Evolutionary conservation across 2,329 filamentous ascomycete genomes (phyloP).

Genomic region (Cucurbitaria berberidis): DNA sequence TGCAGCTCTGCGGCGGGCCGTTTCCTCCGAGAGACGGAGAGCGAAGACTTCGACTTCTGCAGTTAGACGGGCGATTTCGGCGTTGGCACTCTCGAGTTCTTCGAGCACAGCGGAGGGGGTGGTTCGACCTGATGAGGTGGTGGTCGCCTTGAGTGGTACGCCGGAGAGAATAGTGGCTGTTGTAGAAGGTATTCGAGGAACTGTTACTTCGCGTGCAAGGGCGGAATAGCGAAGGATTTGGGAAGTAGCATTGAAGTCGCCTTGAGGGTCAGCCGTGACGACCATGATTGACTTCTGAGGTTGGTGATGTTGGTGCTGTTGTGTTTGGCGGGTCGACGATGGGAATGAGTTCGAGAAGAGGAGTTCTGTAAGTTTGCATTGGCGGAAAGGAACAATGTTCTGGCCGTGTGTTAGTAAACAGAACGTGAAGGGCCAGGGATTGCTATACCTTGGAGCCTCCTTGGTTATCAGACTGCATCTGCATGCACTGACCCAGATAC

Average conservation of each 20-base stretch:
- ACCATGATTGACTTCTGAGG: slow-evolving; percentile 95
- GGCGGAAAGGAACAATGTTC: slow-evolving; percentile 73
- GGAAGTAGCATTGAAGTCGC: slow-evolving; percentile 95
- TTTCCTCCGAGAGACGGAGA: slow-evolving; percentile 72
- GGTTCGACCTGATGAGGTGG: slow-evolving; percentile 52
- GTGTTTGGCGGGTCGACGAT: slow-evolving; percentile 52
- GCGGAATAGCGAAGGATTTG: slow-evolving; percentile 96
- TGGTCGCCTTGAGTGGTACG: slow-evolving; percentile 36
- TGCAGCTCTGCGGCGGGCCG: slow-evolving; percentile 70
- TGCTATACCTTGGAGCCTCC: slow-evolving; percentile 72
- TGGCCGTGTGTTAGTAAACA: slow-evolving; percentile 22
- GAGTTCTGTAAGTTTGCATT: slow-evolving; percentile 61
- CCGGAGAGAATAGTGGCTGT: slow-evolving; percentile 68
- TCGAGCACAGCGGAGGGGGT: slow-evolving; percentile 57
- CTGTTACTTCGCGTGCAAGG: slow-evolving; percentile 88
- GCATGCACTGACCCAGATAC: slow-evolving; percentile 96
- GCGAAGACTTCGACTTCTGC: slow-evolving; percentile 79
- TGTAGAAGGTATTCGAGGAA: slow-evolving; percentile 84
- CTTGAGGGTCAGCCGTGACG: slow-evolving; percentile 88
- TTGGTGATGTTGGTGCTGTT: slow-evolving; percentile 49
- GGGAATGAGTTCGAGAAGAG: slow-evolving; percentile 60
- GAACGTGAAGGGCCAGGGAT: not conserved
- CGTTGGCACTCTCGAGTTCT: slow-evolving; percentile 80
- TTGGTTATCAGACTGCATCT: slow-evolving; percentile 86
- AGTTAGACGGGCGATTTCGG: slow-evolving; percentile 80